phyloP scores from a whole-genome alignment of 768 basidiomycete species.

The Saitozyma sp. region DNA sequence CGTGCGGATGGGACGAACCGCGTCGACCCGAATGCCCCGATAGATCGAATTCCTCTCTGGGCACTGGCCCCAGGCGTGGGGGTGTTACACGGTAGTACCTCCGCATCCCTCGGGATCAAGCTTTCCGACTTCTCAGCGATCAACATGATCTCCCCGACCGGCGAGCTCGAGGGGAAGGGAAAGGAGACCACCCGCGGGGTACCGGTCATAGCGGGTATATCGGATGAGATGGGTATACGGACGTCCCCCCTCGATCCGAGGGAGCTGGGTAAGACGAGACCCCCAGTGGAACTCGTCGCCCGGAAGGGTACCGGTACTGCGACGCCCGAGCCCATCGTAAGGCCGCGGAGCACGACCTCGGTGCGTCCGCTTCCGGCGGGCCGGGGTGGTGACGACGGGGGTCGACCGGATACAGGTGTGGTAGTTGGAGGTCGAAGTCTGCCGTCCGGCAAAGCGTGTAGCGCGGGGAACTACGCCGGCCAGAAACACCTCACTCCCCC shows the following conservation, averaged over 20 bases:
- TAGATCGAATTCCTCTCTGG: slow-evolving; percentile 41
- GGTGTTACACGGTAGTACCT: slow-evolving; percentile 36
- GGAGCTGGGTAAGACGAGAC: slow-evolving; percentile 1
- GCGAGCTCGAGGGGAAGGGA: neutral
- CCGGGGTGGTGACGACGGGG: too few relatives aligned
- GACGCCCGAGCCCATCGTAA: neutral
- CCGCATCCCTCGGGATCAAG: slow-evolving; percentile 39
- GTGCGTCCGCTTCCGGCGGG: neutral
- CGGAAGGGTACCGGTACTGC: neutral
- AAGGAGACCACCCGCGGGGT: neutral
- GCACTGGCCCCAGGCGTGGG: slow-evolving; percentile 39
- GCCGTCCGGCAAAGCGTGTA: neutral
- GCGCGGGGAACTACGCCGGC: neutral
- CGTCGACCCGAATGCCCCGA: slow-evolving; percentile 4
- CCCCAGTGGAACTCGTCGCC: slow-evolving; percentile 1
- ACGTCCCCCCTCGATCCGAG: slow-evolving; percentile 12
- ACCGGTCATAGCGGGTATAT: neutral
- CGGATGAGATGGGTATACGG: slow-evolving; percentile 1
- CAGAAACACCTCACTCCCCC: slow-evolving; percentile 11
- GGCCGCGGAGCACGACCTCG: neutral
- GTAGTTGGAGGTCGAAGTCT: too few relatives aligned
- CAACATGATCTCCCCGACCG: slow-evolving; percentile 14
- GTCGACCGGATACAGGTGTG: too few relatives aligned
- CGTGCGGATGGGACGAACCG: neutral
- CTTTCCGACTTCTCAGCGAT: slow-evolving; percentile 42